Evolutionary conservation across 768 basidiomycete genomes (phyloP).

Genomic region (Agaricus blazei): DNA sequence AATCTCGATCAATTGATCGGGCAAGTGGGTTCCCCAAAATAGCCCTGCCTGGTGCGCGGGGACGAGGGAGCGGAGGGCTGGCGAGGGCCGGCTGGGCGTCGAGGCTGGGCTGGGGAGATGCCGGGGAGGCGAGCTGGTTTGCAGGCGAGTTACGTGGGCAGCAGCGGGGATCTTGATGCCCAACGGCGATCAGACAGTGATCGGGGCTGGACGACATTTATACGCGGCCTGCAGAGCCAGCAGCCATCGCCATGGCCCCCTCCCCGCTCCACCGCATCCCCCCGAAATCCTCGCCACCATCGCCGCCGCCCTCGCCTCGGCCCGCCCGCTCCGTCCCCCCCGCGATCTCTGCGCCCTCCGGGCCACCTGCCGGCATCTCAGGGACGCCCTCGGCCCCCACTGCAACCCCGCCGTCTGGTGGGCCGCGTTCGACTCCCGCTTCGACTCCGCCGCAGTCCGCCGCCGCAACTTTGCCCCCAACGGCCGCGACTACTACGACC

Average conservation of each 20-base stretch:
- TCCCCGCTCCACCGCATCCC: constrained; percentile 23
- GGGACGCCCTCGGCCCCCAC: constrained; percentile 27
- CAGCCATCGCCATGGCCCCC: constrained; percentile 8
- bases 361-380: constrained; percentile 33
- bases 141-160: constrained; percentile 3
- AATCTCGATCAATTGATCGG: no score
- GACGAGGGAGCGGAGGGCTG: no score
- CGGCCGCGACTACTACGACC: constrained; percentile 25
- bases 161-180: not conserved
- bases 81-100: no score
- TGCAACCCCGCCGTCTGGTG: constrained; percentile 39
- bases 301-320: constrained; percentile 45
- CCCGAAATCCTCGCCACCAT: constrained; percentile 47
- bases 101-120: no score
- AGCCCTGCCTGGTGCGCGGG: no score
- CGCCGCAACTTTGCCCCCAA: constrained; percentile 44
- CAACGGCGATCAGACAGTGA: not conserved
- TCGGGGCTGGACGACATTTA: not conserved
- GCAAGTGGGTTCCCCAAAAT: no score
- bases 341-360: constrained; percentile 43
- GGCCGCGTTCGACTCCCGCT: constrained; percentile 48
- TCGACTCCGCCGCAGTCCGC: constrained; percentile 46
- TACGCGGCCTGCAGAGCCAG: no score
- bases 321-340: constrained; percentile 44
- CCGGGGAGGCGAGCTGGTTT: constrained; percentile 3